A percentile compares a stretch with the other conserved stretches of the same genome.
phyloP scores from a whole-genome alignment of 352 stramenopile genomes.

The Phytophthora pluvialis region DNA sequence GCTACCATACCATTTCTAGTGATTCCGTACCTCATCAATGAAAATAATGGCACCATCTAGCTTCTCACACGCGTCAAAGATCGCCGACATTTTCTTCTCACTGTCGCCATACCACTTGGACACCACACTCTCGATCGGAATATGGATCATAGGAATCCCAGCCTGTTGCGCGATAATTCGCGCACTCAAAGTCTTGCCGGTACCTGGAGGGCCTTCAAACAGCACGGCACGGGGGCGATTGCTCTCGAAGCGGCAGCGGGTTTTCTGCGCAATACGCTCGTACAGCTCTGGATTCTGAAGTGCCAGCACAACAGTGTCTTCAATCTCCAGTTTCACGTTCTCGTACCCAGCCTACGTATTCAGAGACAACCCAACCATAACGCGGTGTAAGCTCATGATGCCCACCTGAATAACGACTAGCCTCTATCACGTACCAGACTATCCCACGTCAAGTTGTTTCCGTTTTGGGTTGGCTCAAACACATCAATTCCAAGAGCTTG shows the following conservation, averaged over 20 bases:
- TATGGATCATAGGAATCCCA: constrained; percentile 93
- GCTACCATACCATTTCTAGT: background rate
- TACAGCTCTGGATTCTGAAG: constrained; percentile 93
- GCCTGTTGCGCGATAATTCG: constrained; percentile 94
- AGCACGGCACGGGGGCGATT: constrained; percentile 91
- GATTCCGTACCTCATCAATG: constrained; percentile 87
- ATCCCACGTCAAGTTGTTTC: constrained; percentile 80
- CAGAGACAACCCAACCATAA: background rate
- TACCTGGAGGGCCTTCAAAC: constrained; percentile 95
- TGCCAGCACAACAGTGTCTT: constrained; percentile 93
- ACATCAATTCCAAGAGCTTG: constrained; percentile 84
- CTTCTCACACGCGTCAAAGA: constrained; percentile 94
- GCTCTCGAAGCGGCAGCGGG: constrained; percentile 87
- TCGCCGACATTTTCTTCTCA: constrained; percentile 94
- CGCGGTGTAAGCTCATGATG: constrained; percentile 1
- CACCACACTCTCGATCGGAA: constrained; percentile 94
- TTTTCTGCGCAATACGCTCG: constrained; percentile 90
- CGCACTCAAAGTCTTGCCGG: constrained; percentile 93
- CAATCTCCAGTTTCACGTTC: constrained; percentile 91
- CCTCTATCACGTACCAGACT: constrained; percentile 57
- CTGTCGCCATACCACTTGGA: constrained; percentile 96
- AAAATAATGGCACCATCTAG: constrained; percentile 94
- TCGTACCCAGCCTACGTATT: constrained; percentile 84
- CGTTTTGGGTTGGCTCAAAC: constrained; percentile 67
- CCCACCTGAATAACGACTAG: background rate